These are phyloP conservation scores for Cyberlindnera galapagoensis DNA, from an alignment of 805 yeast genomes.

Conservation along the genomic window DNA sequence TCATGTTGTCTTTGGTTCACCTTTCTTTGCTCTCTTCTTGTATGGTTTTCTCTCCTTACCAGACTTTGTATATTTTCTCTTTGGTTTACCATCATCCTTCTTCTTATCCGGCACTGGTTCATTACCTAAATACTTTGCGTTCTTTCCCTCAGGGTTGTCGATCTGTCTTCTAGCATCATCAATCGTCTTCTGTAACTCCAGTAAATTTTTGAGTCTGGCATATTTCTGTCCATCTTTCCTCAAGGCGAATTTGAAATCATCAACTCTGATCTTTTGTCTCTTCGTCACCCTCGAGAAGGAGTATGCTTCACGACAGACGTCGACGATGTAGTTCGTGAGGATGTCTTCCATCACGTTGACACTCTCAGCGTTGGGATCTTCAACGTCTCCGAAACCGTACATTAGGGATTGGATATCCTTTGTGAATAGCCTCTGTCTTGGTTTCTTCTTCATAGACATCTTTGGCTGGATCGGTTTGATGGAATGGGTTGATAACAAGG, in stretches of 20 bases:
- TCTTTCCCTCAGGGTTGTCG: constrained; percentile 51
- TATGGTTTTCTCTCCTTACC: constrained; percentile 29
- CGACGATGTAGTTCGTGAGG: constrained; percentile 54
- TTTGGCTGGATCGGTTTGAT: not conserved
- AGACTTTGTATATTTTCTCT: constrained; percentile 25
- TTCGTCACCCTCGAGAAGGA: constrained; percentile 43
- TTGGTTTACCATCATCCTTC: constrained; percentile 19
- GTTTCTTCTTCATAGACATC: constrained; percentile 24
- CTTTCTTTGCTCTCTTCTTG: constrained; percentile 26
- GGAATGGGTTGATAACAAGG: too few relatives aligned
- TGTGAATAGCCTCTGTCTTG: constrained; percentile 38
- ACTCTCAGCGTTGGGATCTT: constrained; percentile 61
- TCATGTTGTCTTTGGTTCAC: too few relatives aligned
- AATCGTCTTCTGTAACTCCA: constrained; percentile 53
- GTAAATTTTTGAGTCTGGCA: constrained; percentile 63
- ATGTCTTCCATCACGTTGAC: constrained; percentile 63
- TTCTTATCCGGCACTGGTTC: constrained; percentile 14
- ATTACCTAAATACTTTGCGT: constrained; percentile 24
- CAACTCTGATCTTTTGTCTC: constrained; percentile 60
- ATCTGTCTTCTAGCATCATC: constrained; percentile 61
- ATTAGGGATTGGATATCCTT: constrained; percentile 51
- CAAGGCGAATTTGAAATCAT: constrained; percentile 66
- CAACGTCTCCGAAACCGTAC: constrained; percentile 68
- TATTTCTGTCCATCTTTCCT: constrained; percentile 60
- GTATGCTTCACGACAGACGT: constrained; percentile 50